Conservation (phyloP, 140 eudicot genomes). For the Erigeron philadelphicus region DNA sequence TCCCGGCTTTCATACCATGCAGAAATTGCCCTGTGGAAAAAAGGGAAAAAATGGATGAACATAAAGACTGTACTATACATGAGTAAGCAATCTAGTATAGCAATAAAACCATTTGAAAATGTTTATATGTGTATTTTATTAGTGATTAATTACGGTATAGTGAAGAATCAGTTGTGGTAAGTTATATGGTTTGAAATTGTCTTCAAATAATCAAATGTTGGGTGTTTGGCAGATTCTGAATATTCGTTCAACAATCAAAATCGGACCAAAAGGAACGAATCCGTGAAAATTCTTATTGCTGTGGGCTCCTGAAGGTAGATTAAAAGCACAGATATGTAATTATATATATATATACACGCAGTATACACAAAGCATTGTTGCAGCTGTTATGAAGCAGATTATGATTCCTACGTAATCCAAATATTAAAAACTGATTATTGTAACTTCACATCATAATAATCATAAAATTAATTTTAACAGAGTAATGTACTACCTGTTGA, state of each 20-base stretch:
- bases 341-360: background rate
- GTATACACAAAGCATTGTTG: background rate
- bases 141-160: too few species aligned
- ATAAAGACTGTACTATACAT: background rate
- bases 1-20: constrained; percentile 88
- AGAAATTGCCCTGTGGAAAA: constrained; percentile 62
- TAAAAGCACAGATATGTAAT: background rate
- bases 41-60: background rate
- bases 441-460: background rate
- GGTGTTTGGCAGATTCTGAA: too few species aligned
- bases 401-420: background rate
- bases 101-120: background rate
- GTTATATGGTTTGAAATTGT: too few species aligned
- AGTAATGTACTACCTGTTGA: constrained; percentile 53
- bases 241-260: too few species aligned
- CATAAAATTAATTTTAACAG: background rate
- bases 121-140: background rate
- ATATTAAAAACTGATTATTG: background rate
- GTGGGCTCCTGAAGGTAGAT: too few species aligned
- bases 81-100: background rate
- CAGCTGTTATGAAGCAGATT: background rate
- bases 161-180: too few species aligned
- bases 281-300: too few species aligned
- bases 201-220: too few species aligned
- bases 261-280: too few species aligned